Conservation (phyloP, 306 rosid species). For the Citrullus mucosospermus region DNA sequence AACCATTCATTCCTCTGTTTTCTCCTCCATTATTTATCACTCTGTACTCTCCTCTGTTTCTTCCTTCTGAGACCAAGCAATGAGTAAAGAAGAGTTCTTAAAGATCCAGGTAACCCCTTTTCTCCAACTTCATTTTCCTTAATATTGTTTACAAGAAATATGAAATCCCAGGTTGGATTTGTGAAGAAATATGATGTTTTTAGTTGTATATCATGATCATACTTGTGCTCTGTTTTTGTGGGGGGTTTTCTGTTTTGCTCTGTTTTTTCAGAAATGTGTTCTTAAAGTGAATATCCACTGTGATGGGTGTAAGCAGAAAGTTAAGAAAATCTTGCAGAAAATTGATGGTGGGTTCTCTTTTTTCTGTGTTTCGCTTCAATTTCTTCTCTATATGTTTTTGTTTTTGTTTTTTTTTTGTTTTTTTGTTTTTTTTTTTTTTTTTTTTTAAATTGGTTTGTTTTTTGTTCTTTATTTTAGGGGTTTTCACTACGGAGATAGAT, state of each 20-base stretch:
- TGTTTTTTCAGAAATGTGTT: constrained; percentile 66
- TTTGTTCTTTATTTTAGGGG: constrained; percentile 28
- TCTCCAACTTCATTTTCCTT: background rate
- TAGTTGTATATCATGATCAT: background rate
- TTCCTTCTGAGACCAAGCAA: constrained; percentile 22
- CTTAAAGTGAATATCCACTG: constrained; percentile 98
- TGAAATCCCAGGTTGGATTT: background rate
- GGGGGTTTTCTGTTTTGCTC: background rate
- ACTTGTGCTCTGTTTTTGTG: background rate
- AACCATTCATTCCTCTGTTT: background rate
- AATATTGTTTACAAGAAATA: background rate
- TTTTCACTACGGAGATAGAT: constrained; percentile 72
- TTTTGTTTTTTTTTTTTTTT: background rate
- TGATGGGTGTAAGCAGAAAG: constrained; percentile 90
- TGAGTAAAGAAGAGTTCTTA: constrained; percentile 82
- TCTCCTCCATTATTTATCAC: background rate
- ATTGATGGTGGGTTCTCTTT: constrained; percentile 50
- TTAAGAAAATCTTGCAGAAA: constrained; percentile 82
- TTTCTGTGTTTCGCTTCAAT: background rate
- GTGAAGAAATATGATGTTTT: background rate
- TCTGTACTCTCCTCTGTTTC: constrained; percentile 12
- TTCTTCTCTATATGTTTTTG: background rate
- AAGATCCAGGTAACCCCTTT: constrained; percentile 62
- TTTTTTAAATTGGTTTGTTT: background rate
- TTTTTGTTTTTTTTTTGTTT: background rate